Base-by-base conservation (phyloP, 352 stramenopile genomes). In the Phytopythium aichiense region DNA sequence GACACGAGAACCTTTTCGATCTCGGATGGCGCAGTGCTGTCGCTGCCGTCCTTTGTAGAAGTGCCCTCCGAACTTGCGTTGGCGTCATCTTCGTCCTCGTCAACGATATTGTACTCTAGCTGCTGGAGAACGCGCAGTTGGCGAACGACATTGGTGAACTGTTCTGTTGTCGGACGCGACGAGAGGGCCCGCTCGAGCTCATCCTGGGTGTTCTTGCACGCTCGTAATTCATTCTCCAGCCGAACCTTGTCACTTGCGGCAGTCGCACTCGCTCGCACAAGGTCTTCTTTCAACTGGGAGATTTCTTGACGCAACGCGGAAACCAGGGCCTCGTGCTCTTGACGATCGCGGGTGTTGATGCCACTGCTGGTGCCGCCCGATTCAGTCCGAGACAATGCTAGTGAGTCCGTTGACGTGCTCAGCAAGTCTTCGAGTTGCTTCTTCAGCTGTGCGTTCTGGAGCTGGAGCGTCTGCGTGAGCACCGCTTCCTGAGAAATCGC, bases 121-220 rank as follows among this genome's bases (percentile, higher is more conserved):
- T 96, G 85, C 69, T 98, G 94, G 42, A 98, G 64, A 46, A 98
- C 85, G n/a, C 81, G 84, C 8, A 98, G 64, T 59, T 98, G 88
- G 35, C 88, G 80, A 22, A 90, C 78, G 66, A 98, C 87, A 8
- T 93, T 89, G 20, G 97, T 85, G 37, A 94, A 86, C 33, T 85
- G 82, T 49, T 95, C 81, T 58, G 94, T 72, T 7, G 88, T 97
- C 28, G 95, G 95, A 2, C 89, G 81, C n/a, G 68, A 61, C 7
- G 67, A 63, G 8, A 92, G 52, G 22, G 88, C 67, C 9, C 53
- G 43, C 22, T 71, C 63, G 18, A 88, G 58, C 40, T 86, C 67
- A 12, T 82, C 72, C 9, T 66, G 63, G 0, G 38, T 43, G 37
- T 66, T 61, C 22, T 76, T 69, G 1, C 63, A 63, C 33, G 66